These are phyloP conservation scores for peach (Prunus persica) DNA, from an alignment of 306 rosid genomes.

Conservation along the genomic window Prunus_persica_NCBIv2 NC_034010.1:17100001-17100500, in stretches of 20 bases:
- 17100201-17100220: slow-evolving; percentile 37
- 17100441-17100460: slow-evolving; percentile 51
- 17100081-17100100: not conserved
- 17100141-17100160: not conserved
- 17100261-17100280: slow-evolving; percentile 33
- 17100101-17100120: not conserved
- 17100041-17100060: slow-evolving; percentile 41
- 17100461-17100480: slow-evolving; percentile 54
- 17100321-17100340: not conserved
- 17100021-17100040: slow-evolving; percentile 58
- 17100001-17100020: slow-evolving; percentile 64
- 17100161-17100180: not conserved
- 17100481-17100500: slow-evolving; percentile 48
- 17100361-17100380: slow-evolving; percentile 1
- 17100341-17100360: not conserved
- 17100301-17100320: not conserved
- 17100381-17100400: slow-evolving; percentile 50
- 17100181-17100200: slow-evolving; percentile 36
- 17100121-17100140: too few species aligned
- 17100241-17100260: slow-evolving; percentile 33
- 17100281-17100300: slow-evolving; percentile 1
- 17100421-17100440: slow-evolving; percentile 60
- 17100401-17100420: slow-evolving; percentile 44
- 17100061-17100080: slow-evolving; percentile 55
- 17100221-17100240: slow-evolving; percentile 3